A percentile compares a stretch with the other conserved stretches of the same genome.
These are phyloP conservation scores for Apiotrichum veenhuisii DNA, from an alignment of 1,284 basidiomycete species.

Conservation along the genomic window DNA sequence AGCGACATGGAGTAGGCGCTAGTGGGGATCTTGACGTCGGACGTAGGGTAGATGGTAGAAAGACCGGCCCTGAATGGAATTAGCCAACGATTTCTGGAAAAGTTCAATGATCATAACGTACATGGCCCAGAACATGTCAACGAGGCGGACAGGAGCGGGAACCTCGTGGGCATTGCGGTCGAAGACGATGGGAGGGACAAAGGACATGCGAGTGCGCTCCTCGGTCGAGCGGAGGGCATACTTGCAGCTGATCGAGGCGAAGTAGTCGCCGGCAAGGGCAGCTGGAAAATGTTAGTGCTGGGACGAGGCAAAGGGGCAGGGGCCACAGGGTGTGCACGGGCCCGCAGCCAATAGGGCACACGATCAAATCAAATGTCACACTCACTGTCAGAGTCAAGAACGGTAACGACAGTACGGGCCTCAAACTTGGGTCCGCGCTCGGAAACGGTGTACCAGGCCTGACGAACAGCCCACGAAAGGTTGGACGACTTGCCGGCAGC, in stretches of 20 bases:
- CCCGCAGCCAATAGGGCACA: neutral
- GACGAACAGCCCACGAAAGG: constrained; percentile 37
- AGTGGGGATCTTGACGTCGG: constrained; percentile 40
- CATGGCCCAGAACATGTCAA: constrained; percentile 43
- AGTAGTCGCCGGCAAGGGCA: constrained; percentile 43
- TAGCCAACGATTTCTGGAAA: constrained; percentile 1
- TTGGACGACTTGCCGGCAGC: constrained; percentile 41
- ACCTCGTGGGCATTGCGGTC: constrained; percentile 42
- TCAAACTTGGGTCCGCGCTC: constrained; percentile 8
- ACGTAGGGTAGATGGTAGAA: constrained; percentile 37
- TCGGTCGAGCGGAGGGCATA: constrained; percentile 30
- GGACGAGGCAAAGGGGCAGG: too few species aligned
- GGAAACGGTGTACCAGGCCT: constrained; percentile 18
- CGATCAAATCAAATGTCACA: neutral
- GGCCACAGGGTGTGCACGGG: too few species aligned
- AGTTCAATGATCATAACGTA: neutral
- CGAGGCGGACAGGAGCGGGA: constrained; percentile 35
- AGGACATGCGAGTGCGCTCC: constrained; percentile 30
- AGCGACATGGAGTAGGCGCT: constrained; percentile 38
- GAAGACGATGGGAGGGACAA: constrained; percentile 39
- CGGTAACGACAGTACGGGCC: constrained; percentile 27
- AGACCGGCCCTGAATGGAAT: constrained; percentile 24
- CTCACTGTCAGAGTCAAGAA: constrained; percentile 41
- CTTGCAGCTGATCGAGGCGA: constrained; percentile 33
- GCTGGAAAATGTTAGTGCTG: constrained; percentile 16